A percentile compares a stretch with the other conserved stretches of the same genome.
phyloP scores from a whole-genome alignment of 2,329 filamentous ascomycete species.

The Pseudogymnoascus sp. region DNA sequence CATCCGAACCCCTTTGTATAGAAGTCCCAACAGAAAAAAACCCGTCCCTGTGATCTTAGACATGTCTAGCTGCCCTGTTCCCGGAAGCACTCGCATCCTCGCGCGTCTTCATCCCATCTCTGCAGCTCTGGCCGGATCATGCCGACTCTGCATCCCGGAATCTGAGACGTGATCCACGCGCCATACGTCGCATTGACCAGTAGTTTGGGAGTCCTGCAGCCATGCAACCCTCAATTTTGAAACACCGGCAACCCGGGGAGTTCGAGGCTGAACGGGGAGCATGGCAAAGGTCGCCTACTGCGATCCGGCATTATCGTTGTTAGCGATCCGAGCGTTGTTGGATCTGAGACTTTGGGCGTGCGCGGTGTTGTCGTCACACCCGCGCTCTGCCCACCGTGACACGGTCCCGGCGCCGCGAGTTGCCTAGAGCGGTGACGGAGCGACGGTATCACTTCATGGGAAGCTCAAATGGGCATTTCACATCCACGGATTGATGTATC shows the following conservation, averaged over 20 bases:
- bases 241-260: not conserved
- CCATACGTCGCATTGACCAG: not conserved
- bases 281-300: not conserved
- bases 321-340: not conserved
- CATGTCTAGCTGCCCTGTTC: not conserved
- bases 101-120: not conserved
- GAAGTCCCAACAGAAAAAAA: not conserved
- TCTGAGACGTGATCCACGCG: not conserved
- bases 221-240: not conserved
- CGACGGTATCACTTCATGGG: not conserved
- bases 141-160: not conserved
- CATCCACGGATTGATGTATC: conserved; percentile 62
- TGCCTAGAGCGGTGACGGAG: not conserved
- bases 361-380: not conserved
- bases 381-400: not conserved
- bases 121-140: not conserved
- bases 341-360: not conserved
- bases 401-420: not conserved
- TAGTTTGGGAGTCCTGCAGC: not conserved
- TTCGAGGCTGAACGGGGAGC: not conserved
- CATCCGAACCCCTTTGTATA: not conserved
- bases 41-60: not conserved
- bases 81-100: not conserved
- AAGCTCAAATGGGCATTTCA: not conserved
- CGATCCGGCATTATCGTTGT: not conserved